phyloP scores from a whole-genome alignment of 1,139 yeast genomes.

The Hyphopichia fennica region DNA sequence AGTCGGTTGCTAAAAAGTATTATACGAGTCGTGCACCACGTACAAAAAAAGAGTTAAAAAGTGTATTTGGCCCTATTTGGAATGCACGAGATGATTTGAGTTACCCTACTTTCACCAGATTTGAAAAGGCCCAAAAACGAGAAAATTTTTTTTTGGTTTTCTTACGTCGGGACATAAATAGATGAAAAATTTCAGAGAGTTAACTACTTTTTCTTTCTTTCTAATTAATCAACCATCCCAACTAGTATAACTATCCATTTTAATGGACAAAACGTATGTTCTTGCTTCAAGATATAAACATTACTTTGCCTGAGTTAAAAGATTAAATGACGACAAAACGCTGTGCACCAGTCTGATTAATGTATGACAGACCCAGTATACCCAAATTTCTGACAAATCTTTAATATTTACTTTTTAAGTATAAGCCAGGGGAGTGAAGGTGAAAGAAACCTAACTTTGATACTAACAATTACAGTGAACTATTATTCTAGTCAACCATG shows the following conservation, averaged over 20 bases:
- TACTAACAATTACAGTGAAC: too few species aligned
- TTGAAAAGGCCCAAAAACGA: not conserved
- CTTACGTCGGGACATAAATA: not conserved
- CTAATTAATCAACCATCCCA: not conserved
- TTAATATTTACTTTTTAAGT: not conserved
- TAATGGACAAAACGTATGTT: conserved; percentile 1
- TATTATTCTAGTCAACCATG: too few species aligned
- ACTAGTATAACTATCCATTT: not conserved
- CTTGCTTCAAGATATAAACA: not conserved
- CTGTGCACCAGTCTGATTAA: conserved; percentile 56
- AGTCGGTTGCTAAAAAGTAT: too few species aligned
- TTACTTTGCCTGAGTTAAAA: not conserved
- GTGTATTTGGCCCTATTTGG: not conserved
- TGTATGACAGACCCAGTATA: conserved; percentile 52
- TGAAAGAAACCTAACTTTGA: too few species aligned
- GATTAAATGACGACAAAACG: conserved; percentile 45
- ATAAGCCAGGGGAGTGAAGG: too few species aligned
- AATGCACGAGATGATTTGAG: not conserved
- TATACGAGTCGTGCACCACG: not conserved
- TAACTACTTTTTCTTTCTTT: not conserved
- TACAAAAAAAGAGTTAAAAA: not conserved
- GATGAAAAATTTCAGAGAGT: not conserved
- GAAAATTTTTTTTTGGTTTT: not conserved
- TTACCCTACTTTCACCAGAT: not conserved
- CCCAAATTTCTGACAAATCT: conserved; percentile 46